Percentiles rank a stretch among this genome's conserved stretches.
Evolutionary conservation across 73 alveolate species (phyloP).

Genomic region (Tetrahymena thermophila): DNA sequence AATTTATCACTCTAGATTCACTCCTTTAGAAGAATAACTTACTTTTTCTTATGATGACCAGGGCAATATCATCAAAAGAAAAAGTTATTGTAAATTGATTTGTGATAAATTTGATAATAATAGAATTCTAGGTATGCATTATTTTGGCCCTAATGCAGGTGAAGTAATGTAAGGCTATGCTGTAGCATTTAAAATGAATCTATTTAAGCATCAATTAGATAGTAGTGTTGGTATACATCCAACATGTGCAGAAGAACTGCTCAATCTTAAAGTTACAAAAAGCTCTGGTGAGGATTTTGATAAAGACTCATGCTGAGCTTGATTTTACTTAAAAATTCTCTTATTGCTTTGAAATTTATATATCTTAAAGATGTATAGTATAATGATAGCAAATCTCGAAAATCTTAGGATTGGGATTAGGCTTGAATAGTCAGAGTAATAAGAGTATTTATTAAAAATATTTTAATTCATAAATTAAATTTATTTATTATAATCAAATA

Average conservation of each 20-base stretch:
- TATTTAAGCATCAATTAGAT: conserved; percentile 80
- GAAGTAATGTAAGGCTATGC: conserved; percentile 97
- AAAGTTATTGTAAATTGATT: conserved; percentile 67
- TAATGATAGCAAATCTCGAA: background rate
- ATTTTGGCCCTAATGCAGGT: conserved; percentile 96
- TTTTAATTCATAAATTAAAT: too few relatives aligned
- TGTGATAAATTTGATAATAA: conserved; percentile 53
- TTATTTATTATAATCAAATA: too few relatives aligned
- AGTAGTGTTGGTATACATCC: conserved; percentile 93
- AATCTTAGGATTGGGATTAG: background rate
- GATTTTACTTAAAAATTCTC: conserved; percentile 3
- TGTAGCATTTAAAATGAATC: conserved; percentile 88
- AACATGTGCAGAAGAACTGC: conserved; percentile 91
- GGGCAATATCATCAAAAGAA: conserved; percentile 10
- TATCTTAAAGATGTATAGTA: background rate
- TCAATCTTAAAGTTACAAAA: conserved; percentile 67
- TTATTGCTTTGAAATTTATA: background rate
- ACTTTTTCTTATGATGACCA: conserved; percentile 5
- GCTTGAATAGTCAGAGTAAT: background rate
- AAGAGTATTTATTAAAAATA: background rate
- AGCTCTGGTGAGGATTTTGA: conserved; percentile 74
- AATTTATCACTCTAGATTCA: conserved; percentile 78
- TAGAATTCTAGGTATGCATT: conserved; percentile 80
- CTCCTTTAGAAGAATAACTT: conserved; percentile 66
- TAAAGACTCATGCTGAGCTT: conserved; percentile 93